phyloP scores from a whole-genome alignment of 192 early-diverging fungal species.

The Coemansia sp. region DNA sequence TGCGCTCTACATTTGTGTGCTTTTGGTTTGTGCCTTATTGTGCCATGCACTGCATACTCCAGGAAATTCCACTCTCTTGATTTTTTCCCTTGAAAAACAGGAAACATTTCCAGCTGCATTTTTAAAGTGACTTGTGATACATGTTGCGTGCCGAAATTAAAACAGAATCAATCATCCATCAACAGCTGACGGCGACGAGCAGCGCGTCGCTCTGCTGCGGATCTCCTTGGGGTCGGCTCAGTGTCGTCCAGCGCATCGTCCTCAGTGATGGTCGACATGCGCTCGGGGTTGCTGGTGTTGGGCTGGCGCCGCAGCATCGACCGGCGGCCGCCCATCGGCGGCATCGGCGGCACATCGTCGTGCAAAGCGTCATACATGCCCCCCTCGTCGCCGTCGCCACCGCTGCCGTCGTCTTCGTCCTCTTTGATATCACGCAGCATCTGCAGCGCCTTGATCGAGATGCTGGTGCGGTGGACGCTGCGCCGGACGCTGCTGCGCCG shows the following conservation, averaged over 20 bases:
- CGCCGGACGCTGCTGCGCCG: constrained; percentile 55
- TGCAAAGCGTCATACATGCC: background rate
- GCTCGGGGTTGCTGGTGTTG: constrained; percentile 9
- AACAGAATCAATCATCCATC: constrained; percentile 14
- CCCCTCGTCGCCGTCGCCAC: background rate
- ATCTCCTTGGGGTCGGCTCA: background rate
- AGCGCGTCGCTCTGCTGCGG: constrained; percentile 25
- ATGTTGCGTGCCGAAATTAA: background rate
- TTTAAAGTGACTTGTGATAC: background rate
- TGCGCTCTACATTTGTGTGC: too few species aligned
- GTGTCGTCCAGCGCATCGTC: constrained; percentile 18
- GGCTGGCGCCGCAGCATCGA: constrained; percentile 25
- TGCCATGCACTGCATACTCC: too few species aligned
- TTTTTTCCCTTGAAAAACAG: too few species aligned
- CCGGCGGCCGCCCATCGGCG: constrained; percentile 14
- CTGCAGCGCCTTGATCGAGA: constrained; percentile 55
- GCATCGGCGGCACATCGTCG: constrained; percentile 13
- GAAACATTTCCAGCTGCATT: too few species aligned
- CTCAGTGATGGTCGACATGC: constrained; percentile 45
- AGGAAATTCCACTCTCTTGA: too few species aligned
- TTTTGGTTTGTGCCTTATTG: too few species aligned
- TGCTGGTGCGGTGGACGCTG: constrained; percentile 53
- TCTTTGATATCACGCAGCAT: constrained; percentile 57
- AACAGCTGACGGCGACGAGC: constrained; percentile 46
- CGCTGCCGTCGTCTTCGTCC: constrained; percentile 32